phyloP scores from a whole-genome alignment of 1,284 basidiomycete genomes.

The Sparassis latifolia region DNA sequence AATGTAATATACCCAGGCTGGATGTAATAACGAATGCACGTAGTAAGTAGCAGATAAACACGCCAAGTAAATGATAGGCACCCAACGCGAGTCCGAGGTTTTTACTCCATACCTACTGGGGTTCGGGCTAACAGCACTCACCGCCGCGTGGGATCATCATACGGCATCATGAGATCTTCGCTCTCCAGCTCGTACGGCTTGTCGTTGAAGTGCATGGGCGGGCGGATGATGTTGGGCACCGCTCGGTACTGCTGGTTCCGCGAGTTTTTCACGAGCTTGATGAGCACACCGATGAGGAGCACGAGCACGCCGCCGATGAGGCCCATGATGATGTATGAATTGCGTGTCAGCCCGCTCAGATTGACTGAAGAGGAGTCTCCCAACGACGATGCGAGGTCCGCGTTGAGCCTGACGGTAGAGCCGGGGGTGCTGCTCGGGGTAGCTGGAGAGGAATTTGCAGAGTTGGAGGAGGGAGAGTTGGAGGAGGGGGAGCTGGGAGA shows the following conservation, averaged over 20 bases:
- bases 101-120: not conserved
- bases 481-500: not conserved
- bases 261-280: not conserved
- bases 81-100: no score
- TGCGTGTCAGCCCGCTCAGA: constrained; percentile 9
- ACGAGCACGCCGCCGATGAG: constrained; percentile 5
- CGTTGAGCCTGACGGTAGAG: not conserved
- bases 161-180: not conserved
- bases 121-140: not conserved
- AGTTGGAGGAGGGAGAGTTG: no score
- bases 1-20: no score
- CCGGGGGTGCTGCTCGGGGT: not conserved
- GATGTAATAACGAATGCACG: no score
- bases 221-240: not conserved
- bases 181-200: constrained; percentile 1
- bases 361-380: constrained; percentile 1
- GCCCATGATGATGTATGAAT: constrained; percentile 12
- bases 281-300: constrained; percentile 5
- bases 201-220: not conserved
- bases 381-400: not conserved
- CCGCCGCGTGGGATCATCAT: not conserved
- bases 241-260: not conserved
- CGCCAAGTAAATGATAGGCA: no score
- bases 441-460: not conserved
- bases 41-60: no score